A percentile compares a stretch with the other conserved stretches of the same genome.
Evolutionary conservation across 1,139 yeast species (phyloP).

Genomic region (Debaryomyces fabryi): DNA sequence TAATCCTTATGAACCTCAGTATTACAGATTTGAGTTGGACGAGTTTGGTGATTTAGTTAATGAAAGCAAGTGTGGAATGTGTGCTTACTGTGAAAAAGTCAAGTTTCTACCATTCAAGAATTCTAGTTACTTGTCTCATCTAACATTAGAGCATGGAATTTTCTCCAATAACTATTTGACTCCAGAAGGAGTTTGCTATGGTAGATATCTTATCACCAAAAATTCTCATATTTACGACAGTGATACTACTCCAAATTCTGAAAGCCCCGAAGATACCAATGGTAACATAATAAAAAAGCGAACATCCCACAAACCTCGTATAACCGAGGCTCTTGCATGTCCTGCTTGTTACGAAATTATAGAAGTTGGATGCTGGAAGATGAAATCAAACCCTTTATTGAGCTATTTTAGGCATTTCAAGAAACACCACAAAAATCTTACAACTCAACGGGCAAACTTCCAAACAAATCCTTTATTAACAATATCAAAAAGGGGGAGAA

Average conservation of each 20-base stretch:
- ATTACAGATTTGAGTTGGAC: conserved; percentile 28
- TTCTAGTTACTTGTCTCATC: conserved; percentile 36
- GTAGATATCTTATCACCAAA: conserved; percentile 14
- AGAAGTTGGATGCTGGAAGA: conserved; percentile 19
- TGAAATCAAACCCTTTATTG: conserved; percentile 16
- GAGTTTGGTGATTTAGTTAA: conserved; percentile 20
- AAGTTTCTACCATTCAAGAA: conserved; percentile 37
- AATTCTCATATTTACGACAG: neutral
- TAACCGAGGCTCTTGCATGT: conserved; percentile 16
- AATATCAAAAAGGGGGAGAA: conserved; percentile 10
- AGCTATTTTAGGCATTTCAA: conserved; percentile 21
- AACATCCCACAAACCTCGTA: conserved; percentile 11
- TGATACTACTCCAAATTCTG: conserved; percentile 7
- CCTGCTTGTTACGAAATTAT: conserved; percentile 18
- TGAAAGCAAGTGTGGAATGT: conserved; percentile 33
- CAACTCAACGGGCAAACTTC: conserved; percentile 7
- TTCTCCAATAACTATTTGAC: conserved; percentile 33
- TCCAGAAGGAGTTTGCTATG: conserved; percentile 22
- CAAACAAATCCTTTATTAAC: conserved; percentile 7
- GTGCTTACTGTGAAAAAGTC: conserved; percentile 35
- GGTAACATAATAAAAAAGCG: neutral
- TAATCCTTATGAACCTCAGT: conserved; percentile 34
- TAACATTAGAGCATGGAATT: conserved; percentile 39
- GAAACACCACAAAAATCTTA: conserved; percentile 10
- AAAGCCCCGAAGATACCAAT: conserved; percentile 3